These are phyloP conservation scores for Candida michaelii DNA, from an alignment of 805 yeast species.

Conservation along the genomic window DNA sequence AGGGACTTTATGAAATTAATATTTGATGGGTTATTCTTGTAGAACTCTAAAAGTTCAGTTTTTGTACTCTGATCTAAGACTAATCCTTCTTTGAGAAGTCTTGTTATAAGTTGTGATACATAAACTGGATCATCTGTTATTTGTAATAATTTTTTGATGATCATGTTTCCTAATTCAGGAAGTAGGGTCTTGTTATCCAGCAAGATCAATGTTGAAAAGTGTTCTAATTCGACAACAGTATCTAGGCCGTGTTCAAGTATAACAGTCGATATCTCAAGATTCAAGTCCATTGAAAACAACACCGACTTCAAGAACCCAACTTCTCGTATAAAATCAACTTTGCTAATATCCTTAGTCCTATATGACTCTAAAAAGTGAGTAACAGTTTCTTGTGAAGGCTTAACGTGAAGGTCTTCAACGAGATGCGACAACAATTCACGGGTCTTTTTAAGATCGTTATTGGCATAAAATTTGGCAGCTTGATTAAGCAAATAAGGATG, in stretches of 20 bases:
- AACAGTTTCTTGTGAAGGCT: constrained; percentile 9
- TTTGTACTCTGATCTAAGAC: not conserved
- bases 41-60: not conserved
- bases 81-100: constrained; percentile 7
- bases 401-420: not conserved
- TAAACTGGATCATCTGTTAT: constrained; percentile 16
- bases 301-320: constrained; percentile 11
- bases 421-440: constrained; percentile 1
- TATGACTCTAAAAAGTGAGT: constrained; percentile 6
- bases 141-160: constrained; percentile 21
- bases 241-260: constrained; percentile 5
- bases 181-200: constrained; percentile 6
- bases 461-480: constrained; percentile 1
- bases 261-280: not conserved
- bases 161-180: constrained; percentile 16
- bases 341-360: not conserved
- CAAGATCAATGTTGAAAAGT: constrained; percentile 8
- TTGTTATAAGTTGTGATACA: constrained; percentile 22
- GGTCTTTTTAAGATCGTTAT: constrained; percentile 1
- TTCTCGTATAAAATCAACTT: constrained; percentile 12
- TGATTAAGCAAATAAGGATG: constrained; percentile 6
- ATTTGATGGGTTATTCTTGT: constrained; percentile 3
- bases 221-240: constrained; percentile 11
- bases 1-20: not conserved
- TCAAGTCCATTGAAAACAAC: constrained; percentile 4